Conservation (phyloP, 805 yeast genomes). For the Barnettozyma salicaria region DNA sequence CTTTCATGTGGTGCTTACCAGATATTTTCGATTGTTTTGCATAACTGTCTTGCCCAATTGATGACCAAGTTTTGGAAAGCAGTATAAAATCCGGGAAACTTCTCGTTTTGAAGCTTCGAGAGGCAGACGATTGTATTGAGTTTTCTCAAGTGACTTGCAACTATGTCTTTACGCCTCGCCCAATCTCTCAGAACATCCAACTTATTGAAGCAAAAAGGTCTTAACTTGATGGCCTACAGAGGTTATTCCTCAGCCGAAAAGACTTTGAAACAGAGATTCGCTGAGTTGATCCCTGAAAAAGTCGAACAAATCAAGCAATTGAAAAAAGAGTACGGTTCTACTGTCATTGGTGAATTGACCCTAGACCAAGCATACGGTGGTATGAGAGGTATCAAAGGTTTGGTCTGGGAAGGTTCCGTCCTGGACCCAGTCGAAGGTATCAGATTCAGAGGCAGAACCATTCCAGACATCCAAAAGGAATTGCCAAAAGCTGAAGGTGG, state of each 20-base stretch:
- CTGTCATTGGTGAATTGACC: conserved; percentile 63
- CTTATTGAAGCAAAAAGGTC: conserved; percentile 10
- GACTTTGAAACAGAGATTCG: conserved; percentile 91
- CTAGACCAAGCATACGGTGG: conserved; percentile 87
- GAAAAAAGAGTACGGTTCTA: conserved; percentile 83
- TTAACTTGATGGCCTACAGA: conserved; percentile 19
- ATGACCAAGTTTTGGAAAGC: neutral
- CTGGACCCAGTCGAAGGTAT: conserved; percentile 82
- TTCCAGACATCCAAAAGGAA: conserved; percentile 68
- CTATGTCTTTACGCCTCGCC: conserved; percentile 11
- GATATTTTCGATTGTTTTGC: neutral
- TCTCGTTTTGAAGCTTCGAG: no score
- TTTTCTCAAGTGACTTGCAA: no score
- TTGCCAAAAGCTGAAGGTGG: conserved; percentile 69
- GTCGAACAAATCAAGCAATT: conserved; percentile 82
- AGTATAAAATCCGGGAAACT: neutral
- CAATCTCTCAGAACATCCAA: conserved; percentile 7
- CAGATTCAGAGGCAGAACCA: conserved; percentile 78
- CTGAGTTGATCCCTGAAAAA: conserved; percentile 85
- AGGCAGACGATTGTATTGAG: no score
- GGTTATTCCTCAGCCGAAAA: conserved; percentile 29
- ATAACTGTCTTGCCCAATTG: neutral
- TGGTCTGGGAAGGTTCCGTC: conserved; percentile 87
- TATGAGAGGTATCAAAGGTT: conserved; percentile 81
- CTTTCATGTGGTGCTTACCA: neutral